Base-by-base conservation (phyloP, 2,329 filamentous ascomycete species). In the Colletotrichum filicis region DNA sequence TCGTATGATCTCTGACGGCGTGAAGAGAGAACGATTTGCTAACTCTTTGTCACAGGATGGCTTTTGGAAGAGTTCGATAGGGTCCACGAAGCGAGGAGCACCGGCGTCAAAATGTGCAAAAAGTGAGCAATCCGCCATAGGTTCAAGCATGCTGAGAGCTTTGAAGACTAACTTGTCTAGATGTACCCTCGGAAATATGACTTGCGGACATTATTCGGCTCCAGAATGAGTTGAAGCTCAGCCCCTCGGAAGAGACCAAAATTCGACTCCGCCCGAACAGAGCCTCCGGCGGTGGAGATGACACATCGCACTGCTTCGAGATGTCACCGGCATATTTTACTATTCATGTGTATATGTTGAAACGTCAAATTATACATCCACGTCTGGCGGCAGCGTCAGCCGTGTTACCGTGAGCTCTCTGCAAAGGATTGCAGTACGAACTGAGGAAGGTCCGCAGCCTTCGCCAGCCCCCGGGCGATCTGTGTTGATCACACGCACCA, bases 1-100 rank as follows among this genome's bases (percentile, higher is more conserved):
- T 32, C 80, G 80, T 80, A 66, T 69, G 79, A 76, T 12, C 9
- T 58, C 8, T 46, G 6, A 53, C 14, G 6, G 6, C 22, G 11
- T 26, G 3, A 12, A 5, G 6, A 16, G 4, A 16, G 9, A 5
- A 22, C 14, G 8, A 49, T 0, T 5, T 16, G 16, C 56, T 53
- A 26, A 61, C 19, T 30, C 7, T 11, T 6, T n/a, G 12, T 22
- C 5, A 16, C 22, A 69, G 66, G 66, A 7, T 69, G 56, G 37
- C 19, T 72, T 12, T 19, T 72, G 53, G 70, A 70, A 24, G 70
- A 73, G 12, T 73, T 64, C 19, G 70, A 73, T 24, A 60, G 70
- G n/a, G 66, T 73, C 8, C 66, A 70, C 12, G 70, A 66, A 9
- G 66, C 70, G 4, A 32, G 60, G 1, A 73, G 66, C 19, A 64